A percentile compares a stretch with the other conserved stretches of the same genome.
phyloP scores from a whole-genome alignment of 345 rosid species.

The Dovyalis caffra region DNA sequence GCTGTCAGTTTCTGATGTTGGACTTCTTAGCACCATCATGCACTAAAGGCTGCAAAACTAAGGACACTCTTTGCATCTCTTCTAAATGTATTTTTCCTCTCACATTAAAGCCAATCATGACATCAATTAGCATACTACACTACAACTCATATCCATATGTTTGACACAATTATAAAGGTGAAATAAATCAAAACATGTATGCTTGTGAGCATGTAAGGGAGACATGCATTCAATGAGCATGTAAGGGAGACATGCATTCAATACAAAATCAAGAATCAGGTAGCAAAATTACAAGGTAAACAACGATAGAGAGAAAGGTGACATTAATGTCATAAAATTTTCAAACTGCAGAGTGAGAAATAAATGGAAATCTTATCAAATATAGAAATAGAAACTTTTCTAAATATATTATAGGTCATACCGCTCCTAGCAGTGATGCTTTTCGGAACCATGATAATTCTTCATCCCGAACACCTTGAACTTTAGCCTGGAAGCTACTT shows the following conservation, averaged over 20 bases:
- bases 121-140: not conserved
- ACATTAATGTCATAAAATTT: not conserved
- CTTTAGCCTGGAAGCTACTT: constrained; percentile 85
- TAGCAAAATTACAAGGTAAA: not conserved
- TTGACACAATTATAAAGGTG: not conserved
- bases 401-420: constrained; percentile 34
- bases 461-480: constrained; percentile 73
- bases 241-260: not conserved
- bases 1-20: not conserved
- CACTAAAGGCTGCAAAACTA: no score
- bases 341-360: not conserved
- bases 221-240: not conserved
- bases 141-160: not conserved
- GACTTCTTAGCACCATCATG: no score
- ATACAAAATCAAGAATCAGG: not conserved
- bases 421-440: constrained; percentile 90
- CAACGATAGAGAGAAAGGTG: not conserved
- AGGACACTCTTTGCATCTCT: no score
- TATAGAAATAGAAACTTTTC: constrained; percentile 3
- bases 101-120: no score
- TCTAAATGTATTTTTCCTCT: no score
- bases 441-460: constrained; percentile 97
- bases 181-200: not conserved
- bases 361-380: no score
- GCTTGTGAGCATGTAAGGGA: no score